Percentiles rank a stretch among this genome's conserved stretches.
Conservation (phyloP, 352 stramenopile species). For the Globisporangium megalacanthum region DNA sequence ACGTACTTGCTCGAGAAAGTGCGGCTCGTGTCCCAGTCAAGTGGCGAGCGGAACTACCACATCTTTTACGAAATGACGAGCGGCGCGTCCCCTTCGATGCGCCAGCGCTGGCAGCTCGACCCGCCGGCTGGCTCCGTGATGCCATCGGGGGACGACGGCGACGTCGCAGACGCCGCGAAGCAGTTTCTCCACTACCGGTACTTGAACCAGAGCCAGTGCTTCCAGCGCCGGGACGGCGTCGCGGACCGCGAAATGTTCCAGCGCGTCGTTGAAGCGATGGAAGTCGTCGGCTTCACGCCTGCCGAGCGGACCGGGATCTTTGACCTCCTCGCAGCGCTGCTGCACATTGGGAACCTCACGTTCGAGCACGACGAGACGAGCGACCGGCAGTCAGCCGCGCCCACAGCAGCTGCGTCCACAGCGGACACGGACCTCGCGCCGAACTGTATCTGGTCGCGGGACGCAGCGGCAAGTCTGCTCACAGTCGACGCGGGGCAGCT, state of each 20-base stretch:
- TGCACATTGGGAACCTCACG: conserved; percentile 87
- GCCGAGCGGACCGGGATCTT: conserved; percentile 77
- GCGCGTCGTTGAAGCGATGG: conserved; percentile 74
- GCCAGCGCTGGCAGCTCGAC: conserved; percentile 61
- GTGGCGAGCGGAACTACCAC: conserved; percentile 83
- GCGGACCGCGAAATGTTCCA: conserved; percentile 75
- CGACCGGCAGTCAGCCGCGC: conserved; percentile 34
- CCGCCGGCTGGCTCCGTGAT: conserved; percentile 32
- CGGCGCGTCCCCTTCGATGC: conserved; percentile 38
- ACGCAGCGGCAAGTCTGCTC: conserved; percentile 65
- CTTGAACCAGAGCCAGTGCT: conserved; percentile 85
- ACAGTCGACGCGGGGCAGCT: conserved; percentile 67
- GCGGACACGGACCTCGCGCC: conserved; percentile 44
- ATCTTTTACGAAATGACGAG: conserved; percentile 84
- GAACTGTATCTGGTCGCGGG: conserved; percentile 62
- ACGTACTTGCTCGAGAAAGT: conserved; percentile 96
- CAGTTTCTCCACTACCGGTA: conserved; percentile 78
- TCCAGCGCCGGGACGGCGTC: conserved; percentile 65
- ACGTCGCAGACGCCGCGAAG: conserved; percentile 32
- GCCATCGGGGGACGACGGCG: conserved; percentile 33
- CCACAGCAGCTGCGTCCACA: conserved; percentile 10
- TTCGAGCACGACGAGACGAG: conserved; percentile 79
- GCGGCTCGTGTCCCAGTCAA: conserved; percentile 76
- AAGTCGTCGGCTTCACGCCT: conserved; percentile 78
- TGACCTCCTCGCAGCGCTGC: conserved; percentile 72